Evolutionary conservation across 2,329 filamentous ascomycete species (phyloP).

Genomic region (Colletotrichum euphorbiae): DNA sequence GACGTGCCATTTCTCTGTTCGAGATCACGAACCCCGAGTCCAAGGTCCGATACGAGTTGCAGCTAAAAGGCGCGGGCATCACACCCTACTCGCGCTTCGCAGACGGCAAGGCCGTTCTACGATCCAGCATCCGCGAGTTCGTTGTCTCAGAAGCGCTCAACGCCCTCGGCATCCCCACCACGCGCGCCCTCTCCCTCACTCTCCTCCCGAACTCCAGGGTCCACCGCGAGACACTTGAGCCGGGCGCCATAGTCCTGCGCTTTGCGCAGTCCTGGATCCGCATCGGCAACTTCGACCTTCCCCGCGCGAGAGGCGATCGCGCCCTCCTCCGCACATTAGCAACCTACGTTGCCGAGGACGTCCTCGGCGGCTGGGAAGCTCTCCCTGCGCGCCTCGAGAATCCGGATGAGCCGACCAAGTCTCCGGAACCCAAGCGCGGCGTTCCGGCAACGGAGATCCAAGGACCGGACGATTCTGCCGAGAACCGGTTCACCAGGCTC

Average conservation of each 20-base stretch:
- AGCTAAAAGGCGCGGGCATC: slow-evolving; percentile 92
- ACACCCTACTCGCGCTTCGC: slow-evolving; percentile 98
- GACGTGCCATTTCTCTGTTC: slow-evolving; percentile 92
- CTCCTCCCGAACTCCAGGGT: slow-evolving; percentile 80
- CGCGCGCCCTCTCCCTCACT: slow-evolving; percentile 85
- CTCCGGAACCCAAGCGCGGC: slow-evolving; percentile 59
- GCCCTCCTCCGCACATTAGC: slow-evolving; percentile 78
- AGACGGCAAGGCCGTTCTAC: slow-evolving; percentile 91
- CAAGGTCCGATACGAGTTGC: slow-evolving; percentile 84
- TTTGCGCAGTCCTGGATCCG: slow-evolving; percentile 94
- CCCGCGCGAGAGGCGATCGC: slow-evolving; percentile 83
- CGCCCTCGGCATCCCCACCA: slow-evolving; percentile 86
- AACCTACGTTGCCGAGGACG: slow-evolving; percentile 87
- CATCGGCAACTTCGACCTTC: slow-evolving; percentile 96
- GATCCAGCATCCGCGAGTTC: slow-evolving; percentile 94
- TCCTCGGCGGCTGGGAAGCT: slow-evolving; percentile 88
- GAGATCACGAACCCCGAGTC: slow-evolving; percentile 83
- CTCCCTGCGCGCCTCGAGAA: slow-evolving; percentile 72
- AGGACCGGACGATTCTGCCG: slow-evolving; percentile 73
- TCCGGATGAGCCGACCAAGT: slow-evolving; percentile 61
- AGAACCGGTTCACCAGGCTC: slow-evolving; percentile 88
- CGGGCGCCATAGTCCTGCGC: slow-evolving; percentile 90
- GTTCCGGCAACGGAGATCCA: slow-evolving; percentile 70
- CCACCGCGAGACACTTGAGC: slow-evolving; percentile 82
- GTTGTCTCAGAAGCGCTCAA: slow-evolving; percentile 91